Evolutionary conservation across 2,329 filamentous ascomycete genomes (phyloP).

Genomic region (Torrubiella hemipterigena): DNA sequence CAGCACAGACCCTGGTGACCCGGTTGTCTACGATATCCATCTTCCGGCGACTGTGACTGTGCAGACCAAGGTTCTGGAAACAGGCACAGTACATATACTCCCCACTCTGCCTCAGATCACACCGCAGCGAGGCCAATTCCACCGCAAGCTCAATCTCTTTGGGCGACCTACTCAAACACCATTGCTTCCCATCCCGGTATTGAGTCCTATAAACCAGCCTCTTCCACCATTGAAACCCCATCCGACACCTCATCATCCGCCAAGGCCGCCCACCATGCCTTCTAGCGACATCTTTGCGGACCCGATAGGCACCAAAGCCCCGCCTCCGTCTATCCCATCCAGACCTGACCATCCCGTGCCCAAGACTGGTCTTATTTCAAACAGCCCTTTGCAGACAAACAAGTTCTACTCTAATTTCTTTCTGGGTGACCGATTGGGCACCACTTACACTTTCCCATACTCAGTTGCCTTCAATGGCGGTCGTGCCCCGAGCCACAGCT

Average conservation of each 20-base stretch:
- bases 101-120: too few species aligned
- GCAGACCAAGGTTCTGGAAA: too few species aligned
- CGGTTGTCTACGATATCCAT: too few species aligned
- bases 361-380: conserved; percentile 34
- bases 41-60: too few species aligned
- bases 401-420: conserved; percentile 78
- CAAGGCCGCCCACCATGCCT: conserved; percentile 15
- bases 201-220: too few species aligned
- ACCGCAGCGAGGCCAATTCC: too few species aligned
- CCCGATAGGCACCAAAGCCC: conserved; percentile 40
- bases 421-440: conserved; percentile 56
- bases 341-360: conserved; percentile 47
- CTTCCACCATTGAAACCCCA: conserved; percentile 7
- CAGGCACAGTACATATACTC: too few species aligned
- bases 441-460: conserved; percentile 68
- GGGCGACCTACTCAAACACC: too few species aligned
- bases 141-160: too few species aligned
- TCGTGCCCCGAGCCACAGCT: conserved; percentile 50
- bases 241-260: not conserved
- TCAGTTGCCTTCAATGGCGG: conserved; percentile 57
- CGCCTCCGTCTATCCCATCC: conserved; percentile 32
- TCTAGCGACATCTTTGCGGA: conserved; percentile 39
- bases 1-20: too few species aligned
- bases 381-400: conserved; percentile 54
- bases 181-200: too few species aligned